Conservation (phyloP, 2,329 filamentous ascomycete genomes). For the Ophiostoma novo-ulmi region DNA sequence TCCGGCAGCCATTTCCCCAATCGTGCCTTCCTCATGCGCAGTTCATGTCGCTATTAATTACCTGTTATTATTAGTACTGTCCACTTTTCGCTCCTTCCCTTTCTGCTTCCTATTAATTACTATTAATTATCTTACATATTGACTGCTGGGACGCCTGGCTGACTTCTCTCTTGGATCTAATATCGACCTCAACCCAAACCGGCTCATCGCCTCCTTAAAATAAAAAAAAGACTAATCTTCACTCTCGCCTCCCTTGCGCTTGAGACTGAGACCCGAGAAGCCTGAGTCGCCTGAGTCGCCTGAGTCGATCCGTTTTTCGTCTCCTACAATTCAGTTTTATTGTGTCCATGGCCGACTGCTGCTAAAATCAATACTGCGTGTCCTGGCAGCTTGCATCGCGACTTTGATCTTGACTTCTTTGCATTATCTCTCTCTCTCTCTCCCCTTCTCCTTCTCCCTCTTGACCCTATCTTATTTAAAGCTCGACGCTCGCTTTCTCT, state of each 20-base stretch:
- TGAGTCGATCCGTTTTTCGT: not conserved
- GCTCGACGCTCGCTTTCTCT: not conserved
- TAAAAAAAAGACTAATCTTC: not conserved
- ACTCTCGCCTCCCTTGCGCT: not conserved
- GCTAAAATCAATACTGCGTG: not conserved
- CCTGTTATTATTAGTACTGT: slow-evolving; percentile 15
- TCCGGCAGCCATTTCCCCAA: slow-evolving; percentile 5
- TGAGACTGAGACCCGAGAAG: not conserved
- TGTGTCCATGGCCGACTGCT: not conserved
- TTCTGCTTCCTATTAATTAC: not conserved
- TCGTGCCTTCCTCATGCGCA: slow-evolving; percentile 14
- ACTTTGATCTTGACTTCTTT: not conserved
- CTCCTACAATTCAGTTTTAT: not conserved
- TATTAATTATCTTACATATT: not conserved
- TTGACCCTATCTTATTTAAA: not conserved
- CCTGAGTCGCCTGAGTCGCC: not conserved
- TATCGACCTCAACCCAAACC: not conserved
- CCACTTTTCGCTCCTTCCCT: slow-evolving; percentile 9
- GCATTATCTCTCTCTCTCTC: not conserved
- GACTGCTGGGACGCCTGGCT: not conserved
- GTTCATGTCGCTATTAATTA: slow-evolving; percentile 1
- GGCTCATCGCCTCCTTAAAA: not conserved
- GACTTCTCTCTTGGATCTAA: not conserved
- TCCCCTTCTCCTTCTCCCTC: not conserved
- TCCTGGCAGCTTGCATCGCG: not conserved